Conservation (phyloP, 2,329 filamentous ascomycete genomes). For the Cordyceps cicadae region DNA sequence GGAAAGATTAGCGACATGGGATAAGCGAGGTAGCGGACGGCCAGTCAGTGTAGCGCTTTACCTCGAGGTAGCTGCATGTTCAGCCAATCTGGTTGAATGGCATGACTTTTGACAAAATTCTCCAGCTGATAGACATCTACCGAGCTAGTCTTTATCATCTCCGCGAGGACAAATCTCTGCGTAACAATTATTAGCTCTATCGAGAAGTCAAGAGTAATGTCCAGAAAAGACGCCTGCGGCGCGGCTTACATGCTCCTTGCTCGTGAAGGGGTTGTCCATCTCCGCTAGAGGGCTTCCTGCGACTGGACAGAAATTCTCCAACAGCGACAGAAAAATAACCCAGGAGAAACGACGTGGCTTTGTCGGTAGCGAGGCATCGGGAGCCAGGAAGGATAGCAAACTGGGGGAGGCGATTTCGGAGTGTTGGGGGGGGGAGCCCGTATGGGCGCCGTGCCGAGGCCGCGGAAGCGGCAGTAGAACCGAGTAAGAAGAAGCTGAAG, state of each 20-base stretch:
- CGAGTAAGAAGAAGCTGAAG: not conserved
- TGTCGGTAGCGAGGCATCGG: slow-evolving; percentile 9
- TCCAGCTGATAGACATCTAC: slow-evolving; percentile 39
- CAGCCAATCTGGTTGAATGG: slow-evolving; percentile 37
- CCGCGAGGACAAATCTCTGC: slow-evolving; percentile 50
- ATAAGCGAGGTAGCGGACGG: too few species aligned
- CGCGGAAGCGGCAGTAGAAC: not conserved
- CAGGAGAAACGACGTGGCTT: slow-evolving; percentile 3
- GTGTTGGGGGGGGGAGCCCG: not conserved
- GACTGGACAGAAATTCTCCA: not conserved
- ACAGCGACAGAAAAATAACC: not conserved
- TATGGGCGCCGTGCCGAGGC: not conserved
- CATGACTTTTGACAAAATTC: slow-evolving; percentile 36
- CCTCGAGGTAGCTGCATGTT: slow-evolving; percentile 40
- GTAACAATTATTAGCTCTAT: not conserved
- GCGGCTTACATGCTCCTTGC: slow-evolving; percentile 42
- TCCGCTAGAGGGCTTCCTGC: not conserved
- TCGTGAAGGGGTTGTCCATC: slow-evolving; percentile 30
- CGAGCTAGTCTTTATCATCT: slow-evolving; percentile 49
- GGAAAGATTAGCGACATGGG: slow-evolving; percentile 1
- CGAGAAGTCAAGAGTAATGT: not conserved
- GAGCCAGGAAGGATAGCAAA: not conserved
- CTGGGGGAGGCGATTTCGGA: not conserved
- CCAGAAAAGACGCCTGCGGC: not conserved
- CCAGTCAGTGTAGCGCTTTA: slow-evolving; percentile 20